A percentile compares a stretch with the other conserved stretches of the same genome.
phyloP scores from a whole-genome alignment of 2,329 filamentous ascomycete species.

The Hymenoscyphus infarciens region DNA sequence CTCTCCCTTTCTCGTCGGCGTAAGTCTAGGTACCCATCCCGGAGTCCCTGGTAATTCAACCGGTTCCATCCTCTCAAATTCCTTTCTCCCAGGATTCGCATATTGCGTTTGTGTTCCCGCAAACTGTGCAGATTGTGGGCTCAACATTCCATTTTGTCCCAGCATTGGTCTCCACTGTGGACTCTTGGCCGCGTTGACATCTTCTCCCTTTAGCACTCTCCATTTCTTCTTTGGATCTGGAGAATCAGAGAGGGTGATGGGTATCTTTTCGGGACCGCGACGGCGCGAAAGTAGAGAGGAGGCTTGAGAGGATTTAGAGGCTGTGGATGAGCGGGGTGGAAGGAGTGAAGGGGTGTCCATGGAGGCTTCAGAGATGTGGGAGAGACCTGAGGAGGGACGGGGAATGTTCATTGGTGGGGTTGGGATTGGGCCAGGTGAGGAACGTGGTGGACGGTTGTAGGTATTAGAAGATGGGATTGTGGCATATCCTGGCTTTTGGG shows the following conservation, averaged over 20 bases:
- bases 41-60: slow-evolving; percentile 45
- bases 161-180: slow-evolving; percentile 29
- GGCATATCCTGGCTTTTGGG: background rate
- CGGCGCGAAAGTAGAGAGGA: slow-evolving; percentile 4
- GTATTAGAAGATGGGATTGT: background rate
- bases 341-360: slow-evolving; percentile 1
- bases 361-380: slow-evolving; percentile 7
- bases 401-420: background rate
- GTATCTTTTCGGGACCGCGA: slow-evolving; percentile 9
- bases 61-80: slow-evolving; percentile 20
- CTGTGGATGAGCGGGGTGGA: slow-evolving; percentile 8
- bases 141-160: background rate
- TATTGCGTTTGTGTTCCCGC: background rate
- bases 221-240: slow-evolving; percentile 24
- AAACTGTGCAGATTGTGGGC: background rate
- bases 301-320: slow-evolving; percentile 4
- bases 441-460: slow-evolving; percentile 1
- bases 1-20: slow-evolving; percentile 62
- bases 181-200: slow-evolving; percentile 27
- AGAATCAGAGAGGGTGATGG: slow-evolving; percentile 47
- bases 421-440: background rate
- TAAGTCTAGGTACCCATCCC: slow-evolving; percentile 61
- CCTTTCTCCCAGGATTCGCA: background rate
- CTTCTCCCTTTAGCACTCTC: slow-evolving; percentile 27
- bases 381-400: slow-evolving; percentile 5